A percentile compares a stretch with the other conserved stretches of the same genome.
Conservation (phyloP, 129 eudicot genomes). For the Tagetes patula region DNA sequence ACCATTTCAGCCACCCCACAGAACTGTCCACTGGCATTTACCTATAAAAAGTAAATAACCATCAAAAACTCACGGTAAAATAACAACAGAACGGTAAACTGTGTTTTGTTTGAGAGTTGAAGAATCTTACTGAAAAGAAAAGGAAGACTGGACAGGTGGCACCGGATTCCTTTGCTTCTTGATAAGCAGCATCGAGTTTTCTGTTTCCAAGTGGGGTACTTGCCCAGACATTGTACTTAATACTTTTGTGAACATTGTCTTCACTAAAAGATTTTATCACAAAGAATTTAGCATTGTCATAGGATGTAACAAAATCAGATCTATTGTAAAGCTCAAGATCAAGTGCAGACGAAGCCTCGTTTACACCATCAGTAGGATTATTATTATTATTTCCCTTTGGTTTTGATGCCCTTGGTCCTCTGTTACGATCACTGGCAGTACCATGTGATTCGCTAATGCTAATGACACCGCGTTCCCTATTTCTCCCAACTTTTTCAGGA, state of each 20-base stretch:
- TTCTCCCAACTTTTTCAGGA: slow-evolving; percentile 58
- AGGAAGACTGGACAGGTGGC: slow-evolving; percentile 73
- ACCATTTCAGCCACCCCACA: slow-evolving; percentile 97
- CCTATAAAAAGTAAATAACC: slow-evolving; percentile 37
- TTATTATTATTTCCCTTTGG: slow-evolving; percentile 44
- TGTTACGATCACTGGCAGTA: slow-evolving; percentile 65
- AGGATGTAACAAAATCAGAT: slow-evolving; percentile 66
- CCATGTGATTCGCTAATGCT: slow-evolving; percentile 50
- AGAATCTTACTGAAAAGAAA: slow-evolving; percentile 71
- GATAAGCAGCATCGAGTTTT: slow-evolving; percentile 87
- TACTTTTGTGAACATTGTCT: slow-evolving; percentile 92
- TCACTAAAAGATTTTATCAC: slow-evolving; percentile 94
- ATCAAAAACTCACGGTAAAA: not conserved
- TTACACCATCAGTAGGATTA: slow-evolving; percentile 39
- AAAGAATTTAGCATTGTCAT: slow-evolving; percentile 77
- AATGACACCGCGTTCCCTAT: slow-evolving; percentile 56
- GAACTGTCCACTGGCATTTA: slow-evolving; percentile 92
- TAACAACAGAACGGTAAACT: not conserved
- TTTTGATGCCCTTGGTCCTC: slow-evolving; percentile 89
- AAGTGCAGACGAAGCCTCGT: slow-evolving; percentile 49
- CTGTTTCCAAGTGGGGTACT: slow-evolving; percentile 94
- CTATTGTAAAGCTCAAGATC: slow-evolving; percentile 49
- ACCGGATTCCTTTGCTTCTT: slow-evolving; percentile 63
- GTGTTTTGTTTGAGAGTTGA: not conserved
- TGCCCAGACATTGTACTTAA: slow-evolving; percentile 83